Base-by-base conservation (phyloP, 108 stramenopile species). In the Nannochloropsis gaditana region DNA sequence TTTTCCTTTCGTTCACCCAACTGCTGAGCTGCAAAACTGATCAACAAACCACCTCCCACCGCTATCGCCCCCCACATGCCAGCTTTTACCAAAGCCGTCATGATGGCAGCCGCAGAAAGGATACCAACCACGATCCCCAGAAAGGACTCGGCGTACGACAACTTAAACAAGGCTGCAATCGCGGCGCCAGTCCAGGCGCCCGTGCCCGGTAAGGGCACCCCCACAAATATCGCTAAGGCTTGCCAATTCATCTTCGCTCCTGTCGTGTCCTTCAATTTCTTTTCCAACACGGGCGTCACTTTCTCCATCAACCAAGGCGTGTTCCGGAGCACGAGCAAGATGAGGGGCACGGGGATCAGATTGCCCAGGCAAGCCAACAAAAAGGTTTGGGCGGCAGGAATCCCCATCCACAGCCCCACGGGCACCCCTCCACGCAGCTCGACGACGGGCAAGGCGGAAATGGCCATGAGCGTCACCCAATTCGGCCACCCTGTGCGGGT, bases 121-220 rank as follows among this genome's bases (percentile, higher is more conserved):
- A 97, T 96, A 41, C 97, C 97, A 17, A 94, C 88, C 85, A 96
- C 95, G 82, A 97, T 96, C 8, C 95, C 93, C 41, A 94, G 92
- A 42, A 97, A 79, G 21, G 95, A 94, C 83, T 94, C 89, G 17
- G 88, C 86, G 15, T 92, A 93, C 10, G 96, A 95, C 97, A 96
- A 95, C 19, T 94, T 95, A 47, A 97, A 87, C 47, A 97, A 83
- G 88, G 95, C 96, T 41, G 97, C 95, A 17, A 93, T 95, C 95
- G 96, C 95, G 21, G 97, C 97, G 43, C 97, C 97, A 21, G 97
- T 97, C 97, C 97, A 97, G 19, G 97, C 97, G 43, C 97, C 97
- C 42, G 97, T 97, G 88, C 97, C 97, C 5, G 97, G 97, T 15
- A 97, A 91, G 41, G 97, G 97, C 88, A 97, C 94, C 79, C 97